Evolutionary conservation across 768 basidiomycete genomes (phyloP).

Genomic region (Termitomyces sp.): DNA sequence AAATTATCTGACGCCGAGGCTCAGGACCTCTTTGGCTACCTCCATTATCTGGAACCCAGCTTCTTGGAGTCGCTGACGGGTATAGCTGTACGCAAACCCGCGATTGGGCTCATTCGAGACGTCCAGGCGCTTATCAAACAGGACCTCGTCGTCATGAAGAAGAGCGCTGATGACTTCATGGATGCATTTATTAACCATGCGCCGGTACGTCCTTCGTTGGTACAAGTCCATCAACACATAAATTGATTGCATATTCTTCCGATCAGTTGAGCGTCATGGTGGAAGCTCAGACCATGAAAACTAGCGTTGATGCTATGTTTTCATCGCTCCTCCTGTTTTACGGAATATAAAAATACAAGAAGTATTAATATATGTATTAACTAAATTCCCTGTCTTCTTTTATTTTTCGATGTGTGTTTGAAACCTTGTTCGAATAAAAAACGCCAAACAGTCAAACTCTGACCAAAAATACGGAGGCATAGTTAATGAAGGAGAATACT

Average conservation of each 20-base stretch:
- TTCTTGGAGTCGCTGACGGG: slow-evolving; percentile 17
- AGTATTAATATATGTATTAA: no score
- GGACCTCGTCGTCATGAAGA: slow-evolving; percentile 19
- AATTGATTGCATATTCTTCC: no score
- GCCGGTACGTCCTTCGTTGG: no score
- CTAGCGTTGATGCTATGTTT: neutral
- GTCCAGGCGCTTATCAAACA: slow-evolving; percentile 22
- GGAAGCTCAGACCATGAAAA: neutral
- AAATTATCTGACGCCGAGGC: slow-evolving; percentile 21
- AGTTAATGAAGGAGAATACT: no score
- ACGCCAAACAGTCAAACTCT: no score
- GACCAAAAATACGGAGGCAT: no score
- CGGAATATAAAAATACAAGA: no score
- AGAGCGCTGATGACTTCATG: neutral
- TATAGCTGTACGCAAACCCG: slow-evolving; percentile 20
- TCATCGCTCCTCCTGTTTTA: neutral
- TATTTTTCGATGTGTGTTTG: no score
- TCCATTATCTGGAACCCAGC: slow-evolving; percentile 20
- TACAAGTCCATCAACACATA: neutral
- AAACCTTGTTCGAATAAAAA: no score
- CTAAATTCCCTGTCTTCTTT: no score
- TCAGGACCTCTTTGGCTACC: slow-evolving; percentile 13
- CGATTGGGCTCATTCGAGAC: slow-evolving; percentile 22
- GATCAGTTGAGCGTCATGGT: neutral
- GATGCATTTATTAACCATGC: no score